Evolutionary conservation across 2,329 filamentous ascomycete species (phyloP), one percentile per base, ranked within the genome.

Genomic region (Colletotrichum spinosum): DNA sequence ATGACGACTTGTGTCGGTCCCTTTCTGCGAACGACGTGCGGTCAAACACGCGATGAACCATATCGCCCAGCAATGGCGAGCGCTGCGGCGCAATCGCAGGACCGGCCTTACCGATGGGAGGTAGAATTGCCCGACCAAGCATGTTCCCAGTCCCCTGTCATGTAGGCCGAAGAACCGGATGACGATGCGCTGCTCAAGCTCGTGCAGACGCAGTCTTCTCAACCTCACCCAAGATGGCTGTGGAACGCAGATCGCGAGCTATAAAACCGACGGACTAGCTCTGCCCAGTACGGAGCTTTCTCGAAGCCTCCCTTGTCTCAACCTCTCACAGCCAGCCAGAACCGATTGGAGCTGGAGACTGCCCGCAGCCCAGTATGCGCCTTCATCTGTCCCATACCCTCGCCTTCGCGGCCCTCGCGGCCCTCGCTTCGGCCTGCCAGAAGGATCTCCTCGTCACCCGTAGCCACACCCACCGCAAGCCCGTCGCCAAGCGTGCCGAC

Each of bases 391-490:
- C 37, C 4, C 8, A 56, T 9, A 50, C 50, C 10, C 48, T 76
- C 38, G 70, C 69, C 37, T 62, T 72, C 10, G 66, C 67, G 34
- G 68, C 69, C 10, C 67, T 72, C 10, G 66, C 67, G 34, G 68
- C 69, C 10, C 67, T 72, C 33, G 72, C 59, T 15, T 69, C 64
- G n/a, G 74, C 73, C 13, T 77, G 75, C 25, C 69, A 73, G 59
- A 72, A 71, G 9, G 75, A 77, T 55, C 65, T 77, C 5, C 60
- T 73, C 11, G 35, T 72, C 8, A 58, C 62, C 17, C 68, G 69
- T 5, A 66, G 72, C 12, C 76, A 76, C 65, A 76, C 75, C 0
- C 76, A 77, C 62, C 74, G 76, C 35, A 70, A 72, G 56, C 74
- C 69, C 2, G 67, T 77, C n/a, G 46, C 61, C 17, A 75, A 72